Base-by-base conservation (phyloP, 2,329 filamentous ascomycete genomes). In the Bipolaris cookei region DNA sequence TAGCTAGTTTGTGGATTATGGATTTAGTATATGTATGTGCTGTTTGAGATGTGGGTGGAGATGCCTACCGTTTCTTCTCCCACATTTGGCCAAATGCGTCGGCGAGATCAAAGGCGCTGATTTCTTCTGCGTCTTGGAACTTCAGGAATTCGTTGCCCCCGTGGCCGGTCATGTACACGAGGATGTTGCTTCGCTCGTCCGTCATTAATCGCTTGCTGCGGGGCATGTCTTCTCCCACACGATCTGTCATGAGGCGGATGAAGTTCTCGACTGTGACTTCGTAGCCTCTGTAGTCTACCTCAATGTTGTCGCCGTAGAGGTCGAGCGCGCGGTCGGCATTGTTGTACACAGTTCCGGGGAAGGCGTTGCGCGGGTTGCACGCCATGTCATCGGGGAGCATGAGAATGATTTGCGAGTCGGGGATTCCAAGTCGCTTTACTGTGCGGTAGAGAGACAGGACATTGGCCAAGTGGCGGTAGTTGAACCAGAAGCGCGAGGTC, bases 361-460 rank as follows among this genome's bases (percentile, higher is more conserved):
- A 99, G 47, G 93, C 92, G 76, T 99, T 99, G 71, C 95, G 92
- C 30, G 95, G 95, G 79, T 99, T 99, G 83, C 95, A 99, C 37
- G 95, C 95, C 92, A 99, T 98, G 81, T 99, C 95, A 77, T 99
- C 95, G 20, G 95, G 95, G n/a, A 99, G 87, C 93, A 99, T 98
- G 66, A 99, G 90, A 76, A 99, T 98, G 79, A 99, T 99, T 77
- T 99, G 95, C 49, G 92, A 97, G 79, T 99, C 95, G 34, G 95
- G 95, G 58, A 99, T 99, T 45, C 95, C 95, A 35, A 99, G 88
- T 11, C 95, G 91, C 81, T 99, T 99, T 62, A 99, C 95, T 55
- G 95, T 99, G 56, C 95, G 91, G 80, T 99, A 99, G 63, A 99
- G 88, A 58, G 94, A 97, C 59, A 99, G 87, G 16, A 97, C 95